phyloP scores from a whole-genome alignment of 306 rosid genomes.

The Medicago arabica region DNA sequence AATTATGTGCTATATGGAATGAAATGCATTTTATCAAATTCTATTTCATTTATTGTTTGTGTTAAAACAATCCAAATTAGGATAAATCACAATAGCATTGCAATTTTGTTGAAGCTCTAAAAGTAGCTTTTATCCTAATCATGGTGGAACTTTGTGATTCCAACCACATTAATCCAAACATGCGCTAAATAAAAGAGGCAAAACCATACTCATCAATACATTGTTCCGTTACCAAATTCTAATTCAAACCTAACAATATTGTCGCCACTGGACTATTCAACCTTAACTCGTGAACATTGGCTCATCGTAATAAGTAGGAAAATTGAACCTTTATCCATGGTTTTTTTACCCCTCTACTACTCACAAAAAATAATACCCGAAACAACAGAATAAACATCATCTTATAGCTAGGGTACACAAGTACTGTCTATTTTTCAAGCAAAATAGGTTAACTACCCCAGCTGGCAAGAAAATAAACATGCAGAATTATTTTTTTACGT shows the following conservation, averaged over 20 bases:
- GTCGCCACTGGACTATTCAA: neutral
- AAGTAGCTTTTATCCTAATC: no score
- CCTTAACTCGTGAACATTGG: neutral
- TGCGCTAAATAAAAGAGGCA: neutral
- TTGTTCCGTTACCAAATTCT: neutral
- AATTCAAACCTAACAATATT: neutral
- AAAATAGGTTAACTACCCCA: neutral
- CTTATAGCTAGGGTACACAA: slow-evolving; percentile 8
- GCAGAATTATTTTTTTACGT: slow-evolving; percentile 8
- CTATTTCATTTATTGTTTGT: no score
- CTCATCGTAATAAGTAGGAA: neutral
- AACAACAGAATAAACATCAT: neutral
- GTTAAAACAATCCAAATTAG: no score
- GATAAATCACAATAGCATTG: no score
- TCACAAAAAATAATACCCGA: neutral
- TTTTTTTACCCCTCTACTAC: neutral
- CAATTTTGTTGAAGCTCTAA: no score
- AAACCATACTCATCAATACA: neutral
- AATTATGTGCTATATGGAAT: no score
- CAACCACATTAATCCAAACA: no score
- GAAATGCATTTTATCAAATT: no score
- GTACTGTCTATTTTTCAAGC: slow-evolving; percentile 22
- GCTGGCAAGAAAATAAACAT: slow-evolving; percentile 39
- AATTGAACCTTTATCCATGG: no score
- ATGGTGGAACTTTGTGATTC: no score